phyloP scores from a whole-genome alignment of 441 rosid species.

The Adansonia rubrostipa region DNA sequence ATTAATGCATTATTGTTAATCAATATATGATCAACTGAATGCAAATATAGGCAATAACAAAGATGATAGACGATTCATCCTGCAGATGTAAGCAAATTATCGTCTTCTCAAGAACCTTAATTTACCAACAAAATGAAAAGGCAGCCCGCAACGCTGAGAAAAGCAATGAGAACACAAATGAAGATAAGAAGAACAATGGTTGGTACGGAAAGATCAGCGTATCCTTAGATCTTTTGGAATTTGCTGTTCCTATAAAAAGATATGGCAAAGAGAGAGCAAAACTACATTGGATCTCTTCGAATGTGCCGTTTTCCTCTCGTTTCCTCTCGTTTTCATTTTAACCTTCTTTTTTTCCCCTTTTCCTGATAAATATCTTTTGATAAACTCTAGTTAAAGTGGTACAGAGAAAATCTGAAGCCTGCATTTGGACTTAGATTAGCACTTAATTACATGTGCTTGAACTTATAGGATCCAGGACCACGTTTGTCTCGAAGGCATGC shows the following conservation, averaged over 20 bases:
- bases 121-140: neutral
- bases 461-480: conserved; percentile 5
- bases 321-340: neutral
- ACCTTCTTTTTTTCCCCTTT: too few relatives aligned
- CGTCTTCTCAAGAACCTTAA: neutral
- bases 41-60: too few relatives aligned
- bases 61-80: too few relatives aligned
- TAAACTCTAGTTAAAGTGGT: neutral
- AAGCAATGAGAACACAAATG: neutral
- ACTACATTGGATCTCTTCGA: conserved; percentile 3
- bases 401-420: neutral
- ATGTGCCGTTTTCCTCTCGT: conserved; percentile 2
- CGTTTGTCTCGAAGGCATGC: neutral
- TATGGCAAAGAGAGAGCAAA: neutral
- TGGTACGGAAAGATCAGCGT: neutral
- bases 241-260: neutral
- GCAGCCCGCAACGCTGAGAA: too few relatives aligned
- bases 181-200: neutral
- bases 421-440: neutral
- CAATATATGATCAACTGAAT: too few relatives aligned
- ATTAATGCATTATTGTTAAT: too few relatives aligned
- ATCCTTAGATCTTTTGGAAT: conserved; percentile 17
- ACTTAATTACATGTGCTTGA: neutral
- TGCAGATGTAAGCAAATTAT: neutral
- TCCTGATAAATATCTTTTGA: neutral